Percentiles rank a stretch among this genome's conserved stretches.
Evolutionary conservation across 192 early-diverging fungal species (phyloP).

Genomic region (Backusella luteola): DNA sequence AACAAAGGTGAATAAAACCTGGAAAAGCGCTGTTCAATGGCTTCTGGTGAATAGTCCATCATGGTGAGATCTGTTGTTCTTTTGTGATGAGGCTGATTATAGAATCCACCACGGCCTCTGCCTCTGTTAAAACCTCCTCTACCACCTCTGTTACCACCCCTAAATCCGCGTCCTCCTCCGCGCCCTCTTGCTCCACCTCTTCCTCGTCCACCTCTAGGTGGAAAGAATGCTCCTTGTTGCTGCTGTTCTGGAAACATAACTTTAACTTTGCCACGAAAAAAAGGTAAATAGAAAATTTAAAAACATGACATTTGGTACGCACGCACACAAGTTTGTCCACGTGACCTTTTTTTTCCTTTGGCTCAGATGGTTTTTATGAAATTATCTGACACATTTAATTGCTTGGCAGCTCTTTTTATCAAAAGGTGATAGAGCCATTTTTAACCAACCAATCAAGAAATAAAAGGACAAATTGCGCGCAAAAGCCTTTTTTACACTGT

Average conservation of each 20-base stretch:
- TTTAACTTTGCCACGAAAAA: neutral
- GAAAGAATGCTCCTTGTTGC: neutral
- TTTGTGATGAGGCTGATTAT: neutral
- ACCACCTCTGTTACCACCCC: neutral
- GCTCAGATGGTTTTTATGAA: neutral
- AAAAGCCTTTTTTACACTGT: neutral
- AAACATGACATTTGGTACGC: neutral
- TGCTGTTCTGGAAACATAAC: neutral
- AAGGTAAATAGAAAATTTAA: neutral
- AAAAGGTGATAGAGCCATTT: neutral
- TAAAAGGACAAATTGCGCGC: neutral
- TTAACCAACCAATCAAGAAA: neutral
- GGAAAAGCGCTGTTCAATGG: neutral
- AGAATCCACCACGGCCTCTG: neutral
- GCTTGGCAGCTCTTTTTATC: neutral
- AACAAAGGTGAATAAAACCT: conserved; percentile 2
- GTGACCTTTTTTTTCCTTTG: neutral
- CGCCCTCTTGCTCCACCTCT: neutral
- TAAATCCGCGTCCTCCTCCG: neutral
- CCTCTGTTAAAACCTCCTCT: neutral
- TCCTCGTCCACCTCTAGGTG: neutral
- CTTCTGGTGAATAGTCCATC: neutral
- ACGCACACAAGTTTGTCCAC: neutral
- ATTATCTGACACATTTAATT: no score
- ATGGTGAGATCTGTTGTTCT: neutral